Evolutionary conservation across 225 moss, liverwort and hornwort genomes (phyloP), one percentile per base, ranked within the genome.

Genomic region (Rhytidiadelphus loreus): DNA sequence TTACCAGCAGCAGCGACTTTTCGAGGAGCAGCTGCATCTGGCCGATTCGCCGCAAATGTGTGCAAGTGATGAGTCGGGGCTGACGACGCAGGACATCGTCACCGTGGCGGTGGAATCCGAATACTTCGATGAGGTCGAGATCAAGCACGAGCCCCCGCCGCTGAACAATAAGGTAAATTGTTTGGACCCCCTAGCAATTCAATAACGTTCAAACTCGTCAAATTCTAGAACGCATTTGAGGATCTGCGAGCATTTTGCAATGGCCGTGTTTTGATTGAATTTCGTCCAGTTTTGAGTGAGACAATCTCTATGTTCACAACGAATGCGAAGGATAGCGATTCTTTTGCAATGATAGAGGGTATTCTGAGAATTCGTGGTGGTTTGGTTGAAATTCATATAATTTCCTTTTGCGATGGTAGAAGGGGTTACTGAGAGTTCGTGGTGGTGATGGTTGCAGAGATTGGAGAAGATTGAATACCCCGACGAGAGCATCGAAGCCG

Each of bases 401-500:
- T 43, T 23, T 41, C 19, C n/a, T 74, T 19, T 74, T 7, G 29
- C 21, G 44, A 55, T 33, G 55, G 3, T 55, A 17, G 44, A 52
- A 55, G 33, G 8, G 35, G 11, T 62, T 23, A 16, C 26, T 76
- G 79, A 89, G 73, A 59, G 60, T 79, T 78, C 17, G 15, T 87
- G 76, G 30, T 85, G 57, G 19, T 50, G 69, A 30, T 82, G 71
- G 4, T 17, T 64, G 58, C 93, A 93, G 93, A 93, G 91, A 79
- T 69, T 91, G 72, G 93, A 93, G 86, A 90, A 66, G 70, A 62
- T 88, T 24, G 93, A 93, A 21, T 32, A 71, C 3, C 76, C 86
- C 35, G 93, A 93, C 58, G 90, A 93, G 90, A 90, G 88, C 85
- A 90, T 93, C 9, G 92, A 92, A 75, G 92, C 92, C 14, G 89